Percentiles rank a stretch among this genome's conserved stretches.
phyloP scores from a whole-genome alignment of 2,329 filamentous ascomycete species.

The Stachybotrys chartarum region DNA sequence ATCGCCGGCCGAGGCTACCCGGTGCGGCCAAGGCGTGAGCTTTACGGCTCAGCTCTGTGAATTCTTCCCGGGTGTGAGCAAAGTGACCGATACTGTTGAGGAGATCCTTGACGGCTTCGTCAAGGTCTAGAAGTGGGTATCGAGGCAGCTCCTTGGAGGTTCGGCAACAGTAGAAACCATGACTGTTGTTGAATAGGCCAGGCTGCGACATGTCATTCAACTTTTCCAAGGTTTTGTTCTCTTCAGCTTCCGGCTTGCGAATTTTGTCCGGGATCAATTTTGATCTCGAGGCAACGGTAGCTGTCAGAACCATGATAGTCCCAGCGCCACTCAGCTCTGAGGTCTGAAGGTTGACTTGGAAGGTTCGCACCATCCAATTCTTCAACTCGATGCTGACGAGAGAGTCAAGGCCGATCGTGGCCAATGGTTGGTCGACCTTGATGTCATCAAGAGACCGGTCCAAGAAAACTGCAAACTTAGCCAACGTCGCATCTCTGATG shows the following conservation, averaged over 20 bases:
- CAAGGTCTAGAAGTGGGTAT: not conserved
- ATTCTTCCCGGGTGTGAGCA: not conserved
- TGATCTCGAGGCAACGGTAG: not conserved
- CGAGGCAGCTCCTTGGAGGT: not conserved
- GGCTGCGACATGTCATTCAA: not conserved
- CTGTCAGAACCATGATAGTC: not conserved
- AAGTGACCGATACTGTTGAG: not conserved
- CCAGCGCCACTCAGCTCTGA: not conserved
- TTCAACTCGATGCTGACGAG: not conserved
- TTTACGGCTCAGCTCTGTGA: not conserved
- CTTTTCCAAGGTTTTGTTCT: not conserved
- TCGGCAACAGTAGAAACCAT: not conserved
- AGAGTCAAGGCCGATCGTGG: not conserved
- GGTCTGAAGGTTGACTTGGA: not conserved
- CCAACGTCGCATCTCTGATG: not conserved
- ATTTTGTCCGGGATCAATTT: not conserved
- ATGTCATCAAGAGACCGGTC: not conserved
- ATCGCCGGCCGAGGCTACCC: not conserved
- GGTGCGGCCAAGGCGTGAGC: not conserved
- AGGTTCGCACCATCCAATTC: not conserved
- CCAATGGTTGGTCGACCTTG: not conserved
- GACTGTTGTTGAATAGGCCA: too few relatives aligned
- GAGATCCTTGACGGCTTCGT: not conserved
- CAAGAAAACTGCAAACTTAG: not conserved
- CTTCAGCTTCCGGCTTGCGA: not conserved